These are phyloP conservation scores for Dipodascus albidus DNA, from an alignment of 805 yeast genomes.

Conservation along the genomic window DNA sequence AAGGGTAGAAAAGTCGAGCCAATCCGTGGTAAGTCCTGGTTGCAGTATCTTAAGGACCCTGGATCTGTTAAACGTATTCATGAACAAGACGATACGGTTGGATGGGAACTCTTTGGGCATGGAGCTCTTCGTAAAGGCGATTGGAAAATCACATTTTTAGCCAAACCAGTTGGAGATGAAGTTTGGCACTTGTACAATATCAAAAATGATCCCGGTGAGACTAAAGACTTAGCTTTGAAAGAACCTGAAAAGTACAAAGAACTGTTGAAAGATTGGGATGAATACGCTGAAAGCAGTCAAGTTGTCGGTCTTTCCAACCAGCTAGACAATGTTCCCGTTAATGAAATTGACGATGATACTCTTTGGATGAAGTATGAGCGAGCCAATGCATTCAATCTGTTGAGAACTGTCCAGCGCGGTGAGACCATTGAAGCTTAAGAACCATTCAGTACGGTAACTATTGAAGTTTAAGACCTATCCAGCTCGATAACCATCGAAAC, in stretches of 20 bases:
- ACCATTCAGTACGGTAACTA: background rate
- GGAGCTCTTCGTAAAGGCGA: slow-evolving; percentile 42
- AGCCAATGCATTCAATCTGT: background rate
- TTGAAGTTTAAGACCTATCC: too few relatives aligned
- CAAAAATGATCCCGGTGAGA: slow-evolving; percentile 40
- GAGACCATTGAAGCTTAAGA: background rate
- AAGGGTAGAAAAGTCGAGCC: slow-evolving; percentile 33
- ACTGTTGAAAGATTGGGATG: slow-evolving; percentile 37
- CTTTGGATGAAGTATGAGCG: slow-evolving; percentile 3
- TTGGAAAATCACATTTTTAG: slow-evolving; percentile 38
- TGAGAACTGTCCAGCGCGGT: background rate
- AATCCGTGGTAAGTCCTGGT: slow-evolving; percentile 39
- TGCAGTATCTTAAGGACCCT: slow-evolving; percentile 24
- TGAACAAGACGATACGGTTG: slow-evolving; percentile 34
- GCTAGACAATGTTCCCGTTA: background rate
- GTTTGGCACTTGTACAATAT: slow-evolving; percentile 34
- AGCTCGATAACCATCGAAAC: too few relatives aligned
- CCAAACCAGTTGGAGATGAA: slow-evolving; percentile 37
- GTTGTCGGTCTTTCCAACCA: slow-evolving; percentile 19
- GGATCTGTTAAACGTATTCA: slow-evolving; percentile 24
- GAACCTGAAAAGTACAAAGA: slow-evolving; percentile 30
- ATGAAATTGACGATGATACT: slow-evolving; percentile 3
- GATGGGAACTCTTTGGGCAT: slow-evolving; percentile 50
- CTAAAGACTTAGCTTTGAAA: slow-evolving; percentile 30
- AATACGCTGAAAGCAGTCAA: slow-evolving; percentile 31